Base-by-base conservation (phyloP, 345 rosid genomes). In the Barbarea vulgaris region DNA sequence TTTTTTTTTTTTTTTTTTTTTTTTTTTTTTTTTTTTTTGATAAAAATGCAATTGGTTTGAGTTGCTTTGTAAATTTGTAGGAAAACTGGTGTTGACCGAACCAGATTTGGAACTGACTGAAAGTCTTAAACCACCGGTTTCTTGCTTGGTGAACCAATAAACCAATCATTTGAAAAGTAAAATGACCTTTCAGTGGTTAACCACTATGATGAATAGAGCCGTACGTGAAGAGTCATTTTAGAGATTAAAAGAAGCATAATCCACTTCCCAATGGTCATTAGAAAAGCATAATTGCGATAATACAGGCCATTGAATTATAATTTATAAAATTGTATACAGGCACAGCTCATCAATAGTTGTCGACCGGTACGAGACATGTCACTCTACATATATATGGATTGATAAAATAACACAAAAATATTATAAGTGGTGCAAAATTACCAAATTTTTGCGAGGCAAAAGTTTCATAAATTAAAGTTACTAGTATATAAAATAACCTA, bases 381-480 rank as follows among this genome's bases (percentile, higher is more conserved):
- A 63, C 41, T 60, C 62, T 61, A 51, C 30, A 52, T 51, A 75
- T 61, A 60, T 33, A 13, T 68, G 48, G 30, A 69, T 13, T 62
- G 70, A 69, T 53, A 53, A 41, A 61, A 59, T 21, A 59, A 28
- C 46, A 21, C 1, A 7, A 64, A 59, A 19, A 54, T 30, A 17
- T 64, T 77, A 63, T 70, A 70, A 77, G 76, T 18, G 65, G 80
- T 70, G 71, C 64, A 77, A 31, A 70, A 25, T 77, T 55, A 77
- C 66, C 66, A 63, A 70, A 21, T 8, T 41, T 50, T 41, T 18
- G 5, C 25, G 22, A 74, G 70, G 54, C 54, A 30, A 60, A 67
- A 51, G 50, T 24, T 60, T 44, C 37, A 46, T 69, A 44, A 18
- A 36, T 22, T 31, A 42, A 76, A 63, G 65, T 48, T 44, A 34